Evolutionary conservation across 192 early-diverging fungal species (phyloP).

Genomic region (Umbelopsis isabellina): DNA sequence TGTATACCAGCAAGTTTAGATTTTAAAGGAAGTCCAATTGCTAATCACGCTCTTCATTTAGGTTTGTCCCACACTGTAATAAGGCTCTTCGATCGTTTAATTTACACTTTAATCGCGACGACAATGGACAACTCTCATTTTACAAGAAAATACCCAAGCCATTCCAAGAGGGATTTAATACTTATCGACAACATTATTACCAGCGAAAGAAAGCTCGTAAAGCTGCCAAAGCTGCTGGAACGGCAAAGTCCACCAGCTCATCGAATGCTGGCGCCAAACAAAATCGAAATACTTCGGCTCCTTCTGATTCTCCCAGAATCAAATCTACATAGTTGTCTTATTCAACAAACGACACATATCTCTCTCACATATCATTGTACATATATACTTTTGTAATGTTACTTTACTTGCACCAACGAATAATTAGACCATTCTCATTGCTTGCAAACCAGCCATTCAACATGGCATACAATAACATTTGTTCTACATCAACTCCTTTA

Average conservation of each 20-base stretch:
- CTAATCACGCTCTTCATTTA: conserved; percentile 23
- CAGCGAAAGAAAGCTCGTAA: conserved; percentile 46
- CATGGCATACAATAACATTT: neutral
- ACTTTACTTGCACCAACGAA: neutral
- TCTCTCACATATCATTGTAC: conserved; percentile 12
- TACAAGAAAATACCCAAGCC: conserved; percentile 54
- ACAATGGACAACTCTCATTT: conserved; percentile 52
- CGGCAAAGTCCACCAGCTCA: neutral
- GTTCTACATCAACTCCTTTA: too few species aligned
- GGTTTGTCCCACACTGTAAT: conserved; percentile 64
- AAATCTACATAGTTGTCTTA: conserved; percentile 3
- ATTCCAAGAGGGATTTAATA: conserved; percentile 57
- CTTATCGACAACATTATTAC: conserved; percentile 54
- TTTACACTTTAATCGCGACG: conserved; percentile 53
- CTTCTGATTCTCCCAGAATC: neutral
- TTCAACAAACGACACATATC: neutral
- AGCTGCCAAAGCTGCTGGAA: conserved; percentile 20
- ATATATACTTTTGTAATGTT: conserved; percentile 16
- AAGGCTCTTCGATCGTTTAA: conserved; percentile 58
- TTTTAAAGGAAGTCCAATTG: neutral
- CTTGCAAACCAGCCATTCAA: neutral
- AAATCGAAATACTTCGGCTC: neutral
- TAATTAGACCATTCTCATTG: too few species aligned
- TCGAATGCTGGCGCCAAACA: neutral
- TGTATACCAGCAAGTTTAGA: neutral